phyloP scores from a whole-genome alignment of 2,329 filamentous ascomycete species.

The Leptodontidium sp. region DNA sequence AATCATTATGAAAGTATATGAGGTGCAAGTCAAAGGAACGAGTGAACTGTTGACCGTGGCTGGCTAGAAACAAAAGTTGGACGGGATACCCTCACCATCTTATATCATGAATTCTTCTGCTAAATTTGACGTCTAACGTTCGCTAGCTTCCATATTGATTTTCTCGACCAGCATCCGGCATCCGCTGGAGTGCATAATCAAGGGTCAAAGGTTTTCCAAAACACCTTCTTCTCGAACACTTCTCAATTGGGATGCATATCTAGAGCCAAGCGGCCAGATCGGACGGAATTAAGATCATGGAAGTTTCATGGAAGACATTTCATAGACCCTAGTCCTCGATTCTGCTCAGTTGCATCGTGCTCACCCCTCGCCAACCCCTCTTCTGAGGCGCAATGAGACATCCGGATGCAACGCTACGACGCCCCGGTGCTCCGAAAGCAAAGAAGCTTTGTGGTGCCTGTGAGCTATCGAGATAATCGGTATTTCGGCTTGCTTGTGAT shows the following conservation, averaged over 20 bases:
- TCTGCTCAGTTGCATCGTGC: not conserved
- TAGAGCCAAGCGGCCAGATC: not conserved
- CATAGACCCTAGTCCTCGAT: not conserved
- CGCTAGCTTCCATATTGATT: not conserved
- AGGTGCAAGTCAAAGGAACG: not conserved
- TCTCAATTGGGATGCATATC: not conserved
- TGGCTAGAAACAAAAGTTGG: not conserved
- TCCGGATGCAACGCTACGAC: not conserved
- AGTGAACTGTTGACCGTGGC: slow-evolving; percentile 2
- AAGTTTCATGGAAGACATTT: not conserved
- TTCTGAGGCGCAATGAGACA: slow-evolving; percentile 4
- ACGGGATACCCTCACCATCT: not conserved
- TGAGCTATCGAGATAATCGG: not conserved
- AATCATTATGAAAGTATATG: not conserved
- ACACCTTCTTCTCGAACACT: not conserved
- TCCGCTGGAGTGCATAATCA: not conserved
- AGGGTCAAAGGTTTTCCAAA: not conserved
- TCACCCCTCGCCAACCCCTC: not conserved
- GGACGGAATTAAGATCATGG: not conserved
- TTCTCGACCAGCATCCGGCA: not conserved
- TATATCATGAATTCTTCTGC: not conserved
- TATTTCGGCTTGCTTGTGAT: not conserved
- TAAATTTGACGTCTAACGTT: not conserved
- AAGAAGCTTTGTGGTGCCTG: slow-evolving; percentile 7
- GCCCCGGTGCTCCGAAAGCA: not conserved